A percentile compares a stretch with the other conserved stretches of the same genome.
Evolutionary conservation across 345 rosid species (phyloP).

Genomic region (Leavenworthia alabamica): DNA sequence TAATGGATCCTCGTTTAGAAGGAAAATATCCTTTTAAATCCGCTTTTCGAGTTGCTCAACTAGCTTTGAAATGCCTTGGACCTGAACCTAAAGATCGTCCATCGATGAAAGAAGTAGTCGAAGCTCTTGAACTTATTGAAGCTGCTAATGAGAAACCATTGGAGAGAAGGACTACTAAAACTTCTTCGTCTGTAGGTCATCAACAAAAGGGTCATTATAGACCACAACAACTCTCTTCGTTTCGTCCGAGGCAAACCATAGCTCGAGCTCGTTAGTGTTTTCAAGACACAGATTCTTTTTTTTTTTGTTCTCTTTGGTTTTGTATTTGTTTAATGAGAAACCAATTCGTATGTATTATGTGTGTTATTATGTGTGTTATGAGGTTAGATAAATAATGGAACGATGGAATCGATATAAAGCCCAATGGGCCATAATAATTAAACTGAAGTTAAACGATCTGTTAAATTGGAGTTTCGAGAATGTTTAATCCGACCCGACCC

Average conservation of each 20-base stretch:
- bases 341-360: conserved; percentile 7
- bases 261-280: conserved; percentile 27
- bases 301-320: conserved; percentile 5
- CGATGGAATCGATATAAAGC: neutral
- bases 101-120: conserved; percentile 78
- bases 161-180: conserved; percentile 45
- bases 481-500: too few species aligned
- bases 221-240: conserved; percentile 47
- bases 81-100: conserved; percentile 71
- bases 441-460: neutral
- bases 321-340: neutral
- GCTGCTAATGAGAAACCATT: conserved; percentile 43
- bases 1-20: conserved; percentile 68
- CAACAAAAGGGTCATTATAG: conserved; percentile 37
- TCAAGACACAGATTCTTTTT: conserved; percentile 20
- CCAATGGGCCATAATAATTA: neutral
- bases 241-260: conserved; percentile 34
- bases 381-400: conserved; percentile 6
- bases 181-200: conserved; percentile 23
- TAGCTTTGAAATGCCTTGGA: conserved; percentile 67
- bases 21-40: conserved; percentile 78
- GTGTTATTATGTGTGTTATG: conserved; percentile 18
- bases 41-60: conserved; percentile 57
- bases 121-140: conserved; percentile 49
- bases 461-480: neutral